A percentile compares a stretch with the other conserved stretches of the same genome.
Evolutionary conservation across 2,329 filamentous ascomycete species (phyloP).

Genomic region (Lecanicillium sp.): DNA sequence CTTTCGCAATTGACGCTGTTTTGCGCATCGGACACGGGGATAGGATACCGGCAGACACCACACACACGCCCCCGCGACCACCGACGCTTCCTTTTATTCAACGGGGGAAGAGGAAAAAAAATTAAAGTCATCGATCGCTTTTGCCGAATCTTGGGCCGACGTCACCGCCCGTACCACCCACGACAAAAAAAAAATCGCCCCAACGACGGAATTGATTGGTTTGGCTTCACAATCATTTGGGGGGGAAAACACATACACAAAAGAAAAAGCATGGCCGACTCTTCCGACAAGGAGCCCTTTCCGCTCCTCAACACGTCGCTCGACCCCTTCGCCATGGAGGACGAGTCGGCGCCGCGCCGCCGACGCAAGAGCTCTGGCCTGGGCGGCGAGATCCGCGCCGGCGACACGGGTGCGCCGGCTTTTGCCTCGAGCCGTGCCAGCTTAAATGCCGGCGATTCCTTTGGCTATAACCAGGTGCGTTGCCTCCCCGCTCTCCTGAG

Average conservation of each 20-base stretch:
- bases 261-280: conserved; percentile 20
- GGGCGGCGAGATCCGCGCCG: conserved; percentile 46
- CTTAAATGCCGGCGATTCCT: conserved; percentile 25
- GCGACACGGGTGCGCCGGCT: conserved; percentile 50
- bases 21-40: too few species aligned
- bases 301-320: conserved; percentile 47
- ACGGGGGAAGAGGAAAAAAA: too few species aligned
- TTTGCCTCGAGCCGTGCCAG: conserved; percentile 47
- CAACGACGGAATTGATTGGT: too few species aligned
- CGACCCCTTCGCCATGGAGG: conserved; percentile 38
- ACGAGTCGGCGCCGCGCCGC: conserved; percentile 34
- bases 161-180: too few species aligned
- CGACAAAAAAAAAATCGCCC: too few species aligned
- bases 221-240: too few species aligned
- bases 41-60: too few species aligned
- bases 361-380: conserved; percentile 52
- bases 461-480: conserved; percentile 4
- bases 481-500: neutral
- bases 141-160: too few species aligned
- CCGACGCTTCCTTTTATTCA: too few species aligned
- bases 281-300: conserved; percentile 42
- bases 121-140: too few species aligned
- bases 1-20: too few species aligned
- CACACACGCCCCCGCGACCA: too few species aligned
- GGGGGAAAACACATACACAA: neutral